Base-by-base conservation (phyloP, 2,329 filamentous ascomycete genomes). In the Sordariomycetes sp. region DNA sequence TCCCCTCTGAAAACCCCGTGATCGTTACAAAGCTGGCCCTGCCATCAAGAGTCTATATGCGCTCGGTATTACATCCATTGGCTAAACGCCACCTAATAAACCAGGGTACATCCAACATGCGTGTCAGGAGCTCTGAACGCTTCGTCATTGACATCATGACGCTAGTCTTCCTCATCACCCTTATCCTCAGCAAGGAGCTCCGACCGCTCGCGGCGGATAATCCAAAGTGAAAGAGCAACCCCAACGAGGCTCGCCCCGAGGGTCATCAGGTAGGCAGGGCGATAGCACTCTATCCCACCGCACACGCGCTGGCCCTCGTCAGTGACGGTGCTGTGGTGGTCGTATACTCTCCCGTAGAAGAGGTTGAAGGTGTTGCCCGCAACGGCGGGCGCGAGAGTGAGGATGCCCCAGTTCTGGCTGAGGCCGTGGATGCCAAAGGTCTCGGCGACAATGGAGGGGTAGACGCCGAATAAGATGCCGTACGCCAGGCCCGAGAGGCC, bases 331-430 rank as follows among this genome's bases (percentile, higher is more conserved):
- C 87, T 92, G 70, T 97, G 91, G 10, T 75, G 74, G 69, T 99
- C 94, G 64, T 90, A 95, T 0, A 96, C 85, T 18, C 71, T 74
- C 54, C 94, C 94, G 69, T 97, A 99, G 59, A 94, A 84, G 1
- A 97, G 74, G 68, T 97, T 99, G 78, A 96, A 97, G 24, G 96
- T 71, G 65, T 97, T 96, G 55, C 90, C 92, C 10, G 87, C 91
- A 32, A 96, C 72, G 2, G 96, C 90, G 0, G 93, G 92, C 2
- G 90, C 87, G 54, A 97, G 76, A 0, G 90, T 97, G 85, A 99
- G 95, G 65, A 88, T 87, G 16, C 94, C 94, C 93, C 94, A 99
- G 67, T 97, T 99, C 68, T 96, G 90, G 58, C 88, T 91, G 53
- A 99, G 78, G 1, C 92, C 93, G 61, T 87, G 81, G 28, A 97